Evolutionary conservation across 371 early-diverging fungal genomes (phyloP).

Genomic region (Apophysomyces sp.): DNA sequence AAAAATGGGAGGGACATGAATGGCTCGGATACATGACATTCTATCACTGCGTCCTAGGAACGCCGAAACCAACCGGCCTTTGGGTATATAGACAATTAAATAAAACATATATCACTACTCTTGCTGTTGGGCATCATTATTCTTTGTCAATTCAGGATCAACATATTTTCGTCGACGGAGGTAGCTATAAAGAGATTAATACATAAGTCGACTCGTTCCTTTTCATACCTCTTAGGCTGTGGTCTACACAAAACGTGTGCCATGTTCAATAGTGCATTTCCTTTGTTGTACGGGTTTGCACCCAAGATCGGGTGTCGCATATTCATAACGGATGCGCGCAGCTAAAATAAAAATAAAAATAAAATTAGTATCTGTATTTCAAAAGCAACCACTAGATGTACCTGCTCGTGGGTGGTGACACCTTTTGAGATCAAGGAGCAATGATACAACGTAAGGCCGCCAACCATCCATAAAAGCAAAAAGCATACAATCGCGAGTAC

Average conservation of each 20-base stretch:
- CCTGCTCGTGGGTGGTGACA: slow-evolving; percentile 88
- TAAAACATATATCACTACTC: neutral
- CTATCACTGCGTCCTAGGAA: neutral
- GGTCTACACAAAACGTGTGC: slow-evolving; percentile 56
- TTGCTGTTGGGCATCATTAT: neutral
- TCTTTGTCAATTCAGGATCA: slow-evolving; percentile 1
- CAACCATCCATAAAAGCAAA: slow-evolving; percentile 63
- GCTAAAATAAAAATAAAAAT: slow-evolving; percentile 11
- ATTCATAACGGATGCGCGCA: slow-evolving; percentile 46
- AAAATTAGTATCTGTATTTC: neutral
- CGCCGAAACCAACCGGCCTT: neutral
- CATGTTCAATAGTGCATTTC: slow-evolving; percentile 50
- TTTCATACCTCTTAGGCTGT: slow-evolving; percentile 55
- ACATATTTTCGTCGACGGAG: slow-evolving; percentile 23
- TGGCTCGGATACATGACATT: neutral
- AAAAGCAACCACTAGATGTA: slow-evolving; percentile 22
- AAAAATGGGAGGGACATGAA: neutral
- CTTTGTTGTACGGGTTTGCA: slow-evolving; percentile 50
- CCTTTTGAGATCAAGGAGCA: slow-evolving; percentile 69
- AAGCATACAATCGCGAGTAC: slow-evolving; percentile 65
- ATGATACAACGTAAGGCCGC: slow-evolving; percentile 76
- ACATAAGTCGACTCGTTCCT: neutral
- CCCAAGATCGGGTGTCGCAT: slow-evolving; percentile 24
- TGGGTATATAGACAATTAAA: neutral
- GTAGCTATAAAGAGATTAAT: slow-evolving; percentile 14